Percentiles rank a stretch among this genome's conserved stretches.
Evolutionary conservation across 2,329 filamentous ascomycete genomes (phyloP).

Genomic region (Penicillium oxalicum): DNA sequence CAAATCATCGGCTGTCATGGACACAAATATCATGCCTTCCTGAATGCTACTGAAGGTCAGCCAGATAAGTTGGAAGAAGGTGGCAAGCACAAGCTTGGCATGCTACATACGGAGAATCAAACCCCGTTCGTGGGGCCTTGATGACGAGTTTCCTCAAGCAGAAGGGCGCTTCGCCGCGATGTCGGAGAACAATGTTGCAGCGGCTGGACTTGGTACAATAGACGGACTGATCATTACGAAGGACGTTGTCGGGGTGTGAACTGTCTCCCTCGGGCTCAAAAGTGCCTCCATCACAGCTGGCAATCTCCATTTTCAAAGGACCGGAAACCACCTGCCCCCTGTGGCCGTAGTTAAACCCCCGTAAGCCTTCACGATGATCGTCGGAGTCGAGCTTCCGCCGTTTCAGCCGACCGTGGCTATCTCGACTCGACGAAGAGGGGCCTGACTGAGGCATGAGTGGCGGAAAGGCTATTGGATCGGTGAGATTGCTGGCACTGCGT

Average conservation of each 20-base stretch:
- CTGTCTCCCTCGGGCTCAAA: slow-evolving; percentile 49
- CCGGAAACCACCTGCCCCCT: slow-evolving; percentile 84
- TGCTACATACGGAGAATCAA: slow-evolving; percentile 72
- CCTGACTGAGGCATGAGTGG: slow-evolving; percentile 22
- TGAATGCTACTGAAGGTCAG: slow-evolving; percentile 56
- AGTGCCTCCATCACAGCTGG: slow-evolving; percentile 79
- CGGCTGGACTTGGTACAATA: slow-evolving; percentile 85
- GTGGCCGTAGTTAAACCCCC: slow-evolving; percentile 70
- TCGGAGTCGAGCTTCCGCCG: slow-evolving; percentile 66
- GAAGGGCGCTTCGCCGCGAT: slow-evolving; percentile 75
- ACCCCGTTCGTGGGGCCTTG: slow-evolving; percentile 73
- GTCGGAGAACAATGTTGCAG: slow-evolving; percentile 80
- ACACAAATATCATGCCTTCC: slow-evolving; percentile 86
- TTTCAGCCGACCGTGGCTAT: slow-evolving; percentile 51
- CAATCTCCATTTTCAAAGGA: slow-evolving; percentile 74
- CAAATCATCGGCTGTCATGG: slow-evolving; percentile 75
- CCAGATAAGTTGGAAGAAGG: neutral
- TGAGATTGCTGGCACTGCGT: neutral
- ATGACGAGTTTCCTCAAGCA: slow-evolving; percentile 80
- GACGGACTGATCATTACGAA: slow-evolving; percentile 74
- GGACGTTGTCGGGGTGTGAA: slow-evolving; percentile 72
- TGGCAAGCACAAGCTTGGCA: neutral
- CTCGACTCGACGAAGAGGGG: slow-evolving; percentile 14
- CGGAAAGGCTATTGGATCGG: slow-evolving; percentile 20
- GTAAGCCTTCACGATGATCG: slow-evolving; percentile 41